These are phyloP conservation scores for Vitis amurensis DNA, from an alignment of 164 flowering plant species.

Conservation along the genomic window DNA sequence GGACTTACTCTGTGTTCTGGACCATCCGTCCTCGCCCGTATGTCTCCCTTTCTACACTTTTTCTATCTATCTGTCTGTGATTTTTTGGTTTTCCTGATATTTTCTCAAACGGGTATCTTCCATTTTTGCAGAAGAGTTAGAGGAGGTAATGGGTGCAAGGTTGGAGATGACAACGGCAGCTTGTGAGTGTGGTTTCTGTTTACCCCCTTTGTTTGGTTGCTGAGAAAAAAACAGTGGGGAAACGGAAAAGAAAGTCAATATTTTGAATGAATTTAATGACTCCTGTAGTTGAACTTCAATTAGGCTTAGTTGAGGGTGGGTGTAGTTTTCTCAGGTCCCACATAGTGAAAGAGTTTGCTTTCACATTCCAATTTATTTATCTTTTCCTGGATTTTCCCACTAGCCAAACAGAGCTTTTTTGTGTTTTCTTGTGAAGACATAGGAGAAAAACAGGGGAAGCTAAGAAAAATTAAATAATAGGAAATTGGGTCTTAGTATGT, in stretches of 20 bases:
- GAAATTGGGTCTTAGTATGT: neutral
- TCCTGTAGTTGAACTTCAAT: too few species aligned
- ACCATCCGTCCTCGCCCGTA: conserved; percentile 93
- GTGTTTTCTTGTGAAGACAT: neutral
- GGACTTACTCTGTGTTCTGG: conserved; percentile 99
- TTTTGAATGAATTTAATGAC: too few species aligned
- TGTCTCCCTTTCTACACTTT: conserved; percentile 15
- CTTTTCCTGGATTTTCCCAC: neutral
- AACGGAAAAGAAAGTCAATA: neutral
- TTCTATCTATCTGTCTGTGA: neutral
- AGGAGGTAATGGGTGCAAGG: conserved; percentile 96
- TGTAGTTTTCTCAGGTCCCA: too few species aligned
- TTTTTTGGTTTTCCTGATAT: conserved; percentile 11
- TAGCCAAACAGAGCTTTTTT: conserved; percentile 7
- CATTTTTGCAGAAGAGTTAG: conserved; percentile 72
- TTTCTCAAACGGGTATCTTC: conserved; percentile 26
- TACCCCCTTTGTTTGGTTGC: conserved; percentile 5
- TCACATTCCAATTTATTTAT: neutral
- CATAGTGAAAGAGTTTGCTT: too few species aligned
- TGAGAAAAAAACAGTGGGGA: conserved; percentile 4
- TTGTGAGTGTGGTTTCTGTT: conserved; percentile 49
- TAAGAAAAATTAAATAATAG: neutral
- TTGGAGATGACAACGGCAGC: conserved; percentile 85
- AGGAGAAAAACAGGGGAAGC: neutral
- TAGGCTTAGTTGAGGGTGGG: too few species aligned